Conservation (phyloP, 352 stramenopile genomes). For the Globisporangium yorkense region DNA sequence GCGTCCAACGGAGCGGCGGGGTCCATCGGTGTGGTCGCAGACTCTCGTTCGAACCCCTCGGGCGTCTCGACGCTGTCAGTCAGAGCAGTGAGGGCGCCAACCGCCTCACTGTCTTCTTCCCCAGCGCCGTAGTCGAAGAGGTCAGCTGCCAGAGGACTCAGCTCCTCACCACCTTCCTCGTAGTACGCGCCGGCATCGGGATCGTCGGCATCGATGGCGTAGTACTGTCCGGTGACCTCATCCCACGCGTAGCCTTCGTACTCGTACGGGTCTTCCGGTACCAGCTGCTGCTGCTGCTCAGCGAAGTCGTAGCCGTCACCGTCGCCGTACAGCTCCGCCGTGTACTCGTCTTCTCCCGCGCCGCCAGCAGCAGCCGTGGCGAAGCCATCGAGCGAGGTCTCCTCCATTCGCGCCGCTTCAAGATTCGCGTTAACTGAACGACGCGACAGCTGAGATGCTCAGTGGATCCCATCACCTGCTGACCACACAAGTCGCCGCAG, state of each 20-base stretch:
- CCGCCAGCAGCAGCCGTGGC: not conserved
- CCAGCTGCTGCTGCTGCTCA: not conserved
- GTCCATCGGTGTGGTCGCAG: not conserved
- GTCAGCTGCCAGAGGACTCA: constrained; percentile 26
- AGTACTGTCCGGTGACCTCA: constrained; percentile 10
- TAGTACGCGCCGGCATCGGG: constrained; percentile 4
- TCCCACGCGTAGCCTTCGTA: constrained; percentile 8
- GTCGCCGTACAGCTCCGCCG: constrained; percentile 2
- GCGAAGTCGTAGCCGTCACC: not conserved
- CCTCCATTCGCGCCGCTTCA: not conserved
- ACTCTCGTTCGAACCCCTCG: not conserved
- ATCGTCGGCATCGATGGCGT: constrained; percentile 8
- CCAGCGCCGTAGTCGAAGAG: constrained; percentile 16
- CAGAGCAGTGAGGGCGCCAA: not conserved
- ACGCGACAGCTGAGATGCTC: not conserved
- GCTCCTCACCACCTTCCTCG: constrained; percentile 2
- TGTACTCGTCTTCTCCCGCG: not conserved
- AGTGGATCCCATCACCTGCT: too few relatives aligned
- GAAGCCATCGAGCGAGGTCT: not conserved
- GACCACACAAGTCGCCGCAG: not conserved
- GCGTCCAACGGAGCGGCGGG: not conserved
- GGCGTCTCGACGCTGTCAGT: not conserved
- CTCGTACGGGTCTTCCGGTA: not conserved
- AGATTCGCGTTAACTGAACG: not conserved
- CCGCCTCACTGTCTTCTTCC: not conserved